phyloP scores from a whole-genome alignment of 768 basidiomycete genomes.

The Lentinula sp. region DNA sequence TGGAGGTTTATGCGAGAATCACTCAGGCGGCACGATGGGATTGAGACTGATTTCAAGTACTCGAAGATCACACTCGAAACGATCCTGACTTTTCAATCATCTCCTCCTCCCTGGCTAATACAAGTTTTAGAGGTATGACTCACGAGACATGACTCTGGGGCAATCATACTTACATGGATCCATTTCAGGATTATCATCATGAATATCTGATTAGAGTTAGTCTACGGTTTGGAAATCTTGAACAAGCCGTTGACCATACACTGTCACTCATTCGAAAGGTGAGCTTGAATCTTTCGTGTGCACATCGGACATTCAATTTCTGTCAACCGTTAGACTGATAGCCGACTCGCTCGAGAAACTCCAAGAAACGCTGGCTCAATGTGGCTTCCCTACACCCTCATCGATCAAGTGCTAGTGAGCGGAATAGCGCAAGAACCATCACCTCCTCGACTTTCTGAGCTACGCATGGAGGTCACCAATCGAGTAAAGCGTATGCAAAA shows the following conservation, averaged over 20 bases:
- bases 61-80: constrained; percentile 73
- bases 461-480: constrained; percentile 56
- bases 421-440: constrained; percentile 48
- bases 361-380: constrained; percentile 54
- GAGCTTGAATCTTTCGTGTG: constrained; percentile 8
- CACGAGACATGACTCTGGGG: not conserved
- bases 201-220: constrained; percentile 80
- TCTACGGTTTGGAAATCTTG: constrained; percentile 74
- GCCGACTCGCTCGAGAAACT: constrained; percentile 43
- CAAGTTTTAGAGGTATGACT: constrained; percentile 60
- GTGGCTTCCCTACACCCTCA: constrained; percentile 79
- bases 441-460: constrained; percentile 40
- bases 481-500: constrained; percentile 65
- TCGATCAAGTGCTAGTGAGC: constrained; percentile 75
- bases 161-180: not conserved
- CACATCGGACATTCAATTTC: not conserved
- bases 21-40: constrained; percentile 71
- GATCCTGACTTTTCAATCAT: constrained; percentile 60
- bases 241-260: constrained; percentile 70
- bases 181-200: constrained; percentile 57
- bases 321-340: constrained; percentile 37
- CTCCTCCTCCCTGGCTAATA: constrained; percentile 78
- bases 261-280: constrained; percentile 72
- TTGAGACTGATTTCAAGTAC: constrained; percentile 69
- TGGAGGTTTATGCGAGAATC: constrained; percentile 86